A percentile compares a stretch with the other conserved stretches of the same genome.
phyloP scores from a whole-genome alignment of 2,329 filamentous ascomycete genomes.

The Colletotrichum cuscutae region DNA sequence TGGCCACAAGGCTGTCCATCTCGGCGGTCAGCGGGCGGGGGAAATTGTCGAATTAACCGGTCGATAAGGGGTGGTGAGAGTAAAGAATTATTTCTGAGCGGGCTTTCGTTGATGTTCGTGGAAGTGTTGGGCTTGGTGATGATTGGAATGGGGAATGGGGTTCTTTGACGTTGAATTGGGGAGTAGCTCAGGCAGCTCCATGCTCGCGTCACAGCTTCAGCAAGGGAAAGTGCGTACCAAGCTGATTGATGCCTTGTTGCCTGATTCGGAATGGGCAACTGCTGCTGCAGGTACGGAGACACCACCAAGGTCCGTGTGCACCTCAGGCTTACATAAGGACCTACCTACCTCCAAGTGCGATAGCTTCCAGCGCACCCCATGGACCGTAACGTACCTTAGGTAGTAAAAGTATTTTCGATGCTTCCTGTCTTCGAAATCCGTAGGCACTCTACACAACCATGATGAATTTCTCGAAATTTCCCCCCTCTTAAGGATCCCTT shows the following conservation, averaged over 20 bases:
- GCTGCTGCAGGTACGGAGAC: constrained; percentile 28
- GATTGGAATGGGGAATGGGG: constrained; percentile 38
- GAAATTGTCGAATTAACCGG: neutral
- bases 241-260: constrained; percentile 36
- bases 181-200: constrained; percentile 54
- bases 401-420: neutral
- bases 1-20: constrained; percentile 95
- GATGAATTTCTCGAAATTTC: neutral
- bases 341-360: neutral
- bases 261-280: constrained; percentile 24
- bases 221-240: constrained; percentile 36
- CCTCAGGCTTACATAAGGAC: neutral
- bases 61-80: neutral
- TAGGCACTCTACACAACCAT: neutral
- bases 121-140: constrained; percentile 10
- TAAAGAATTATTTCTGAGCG: neutral
- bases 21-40: constrained; percentile 37
- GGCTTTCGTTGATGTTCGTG: constrained; percentile 11
- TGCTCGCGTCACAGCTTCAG: constrained; percentile 50
- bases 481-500: no score
- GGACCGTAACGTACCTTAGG: no score
- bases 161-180: constrained; percentile 29
- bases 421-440: neutral
- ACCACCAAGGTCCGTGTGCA: neutral
- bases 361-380: neutral